Evolutionary conservation across 768 basidiomycete species (phyloP), one percentile per base, ranked within the genome.

Genomic region (Plicaturopsis crispa): DNA sequence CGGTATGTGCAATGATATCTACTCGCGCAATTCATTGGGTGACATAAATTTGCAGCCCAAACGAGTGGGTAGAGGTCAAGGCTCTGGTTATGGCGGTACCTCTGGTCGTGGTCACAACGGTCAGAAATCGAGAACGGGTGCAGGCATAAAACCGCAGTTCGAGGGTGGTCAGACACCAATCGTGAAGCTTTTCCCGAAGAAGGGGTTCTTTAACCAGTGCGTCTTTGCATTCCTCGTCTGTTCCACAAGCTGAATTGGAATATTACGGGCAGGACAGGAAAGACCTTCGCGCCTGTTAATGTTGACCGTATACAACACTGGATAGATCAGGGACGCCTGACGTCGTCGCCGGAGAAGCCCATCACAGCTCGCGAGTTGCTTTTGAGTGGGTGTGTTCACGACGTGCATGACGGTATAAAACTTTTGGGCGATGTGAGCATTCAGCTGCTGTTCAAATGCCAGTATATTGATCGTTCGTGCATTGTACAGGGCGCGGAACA

Each of bases 151-250:
- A 48, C 70, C 77, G 19, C 82, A 88, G 5, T 99, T 97, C 46
- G 96, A 97, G 60, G 96, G 96, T 55, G 96, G 96, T 45, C 94
- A 97, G 59, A 97, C 94, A 4, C 88, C 94, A 11, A 78, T 98
- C 38, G 83, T 86, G 4, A 81, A 89, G 46, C 67, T 80, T 31
- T 86, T 93, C 54, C 96, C 96, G 4, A 99, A 99, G 67, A 74
- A 78, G 33, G 96, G 96, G 33, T 98, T 98, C 59, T 75, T 82
- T 42, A 98, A 96, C 62, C 76, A 78, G 94, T 96, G 49, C 52
- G 87, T 72, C 14, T 36, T 19, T 41, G 28, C 16, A 16, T 19
- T 21, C 16, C 24, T 13, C 16, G 19, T 22, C 14, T 31, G 39
- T 34, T 35, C 30, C 35, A 35, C n/a, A 23, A 24, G n/a, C 13